Conservation (phyloP, 2,329 filamentous ascomycete genomes). For the Leptoxyphium fumago region DNA sequence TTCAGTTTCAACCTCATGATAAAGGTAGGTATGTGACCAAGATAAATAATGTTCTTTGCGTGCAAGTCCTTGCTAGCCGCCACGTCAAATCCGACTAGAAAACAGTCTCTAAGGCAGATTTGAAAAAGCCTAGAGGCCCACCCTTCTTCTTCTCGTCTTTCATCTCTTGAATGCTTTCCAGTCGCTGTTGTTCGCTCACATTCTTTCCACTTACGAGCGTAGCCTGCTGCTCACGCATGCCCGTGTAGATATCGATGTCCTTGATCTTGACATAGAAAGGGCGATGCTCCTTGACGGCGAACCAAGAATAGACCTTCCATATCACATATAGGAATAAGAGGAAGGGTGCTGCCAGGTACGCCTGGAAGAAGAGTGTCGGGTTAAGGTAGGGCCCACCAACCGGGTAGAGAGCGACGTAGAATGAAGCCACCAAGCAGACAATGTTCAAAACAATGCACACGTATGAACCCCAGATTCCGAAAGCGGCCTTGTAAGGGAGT, state of each 20-base stretch:
- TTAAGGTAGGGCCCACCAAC: slow-evolving; percentile 7
- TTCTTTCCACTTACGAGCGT: slow-evolving; percentile 13
- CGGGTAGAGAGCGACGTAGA: slow-evolving; percentile 23
- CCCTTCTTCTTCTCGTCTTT: slow-evolving; percentile 15
- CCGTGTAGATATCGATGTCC: slow-evolving; percentile 24
- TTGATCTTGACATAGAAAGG: slow-evolving; percentile 16
- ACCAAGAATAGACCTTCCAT: slow-evolving; percentile 18
- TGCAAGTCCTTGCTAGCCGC: neutral
- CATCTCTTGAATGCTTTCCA: slow-evolving; percentile 20
- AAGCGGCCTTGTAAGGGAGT: slow-evolving; percentile 28
- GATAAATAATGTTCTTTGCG: neutral
- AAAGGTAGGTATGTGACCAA: neutral
- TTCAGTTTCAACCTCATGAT: neutral
- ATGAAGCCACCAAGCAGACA: slow-evolving; percentile 26
- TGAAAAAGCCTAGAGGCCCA: neutral
- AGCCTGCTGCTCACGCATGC: slow-evolving; percentile 18
- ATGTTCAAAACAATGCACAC: slow-evolving; percentile 25
- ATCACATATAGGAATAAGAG: slow-evolving; percentile 15
- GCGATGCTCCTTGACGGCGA: slow-evolving; percentile 14
- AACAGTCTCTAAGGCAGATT: neutral
- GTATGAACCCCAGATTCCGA: slow-evolving; percentile 27
- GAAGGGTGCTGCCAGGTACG: slow-evolving; percentile 17
- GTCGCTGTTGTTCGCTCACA: slow-evolving; percentile 14
- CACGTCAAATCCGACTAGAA: neutral
- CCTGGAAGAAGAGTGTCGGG: slow-evolving; percentile 14